phyloP scores from a whole-genome alignment of 2,329 filamentous ascomycete species.

The Calonectria honghensis region DNA sequence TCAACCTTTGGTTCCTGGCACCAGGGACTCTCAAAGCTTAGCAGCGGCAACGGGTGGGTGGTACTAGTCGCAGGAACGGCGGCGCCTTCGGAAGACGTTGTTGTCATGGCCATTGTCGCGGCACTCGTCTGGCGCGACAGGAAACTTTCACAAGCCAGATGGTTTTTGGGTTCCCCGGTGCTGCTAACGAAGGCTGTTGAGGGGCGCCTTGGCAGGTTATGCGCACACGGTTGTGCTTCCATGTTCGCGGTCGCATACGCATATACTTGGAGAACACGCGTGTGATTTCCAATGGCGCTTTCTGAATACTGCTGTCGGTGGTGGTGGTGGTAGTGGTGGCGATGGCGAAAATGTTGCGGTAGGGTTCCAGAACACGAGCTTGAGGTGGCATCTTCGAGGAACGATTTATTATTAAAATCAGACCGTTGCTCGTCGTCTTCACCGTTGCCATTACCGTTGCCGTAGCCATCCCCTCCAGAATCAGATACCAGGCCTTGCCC shows the following conservation, averaged over 20 bases:
- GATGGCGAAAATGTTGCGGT: conserved; percentile 42
- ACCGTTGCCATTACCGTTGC: conserved; percentile 42
- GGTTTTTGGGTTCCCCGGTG: conserved; percentile 37
- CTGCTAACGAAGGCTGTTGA: conserved; percentile 42
- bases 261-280: conserved; percentile 46
- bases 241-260: conserved; percentile 47
- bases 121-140: conserved; percentile 53
- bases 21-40: conserved; percentile 42
- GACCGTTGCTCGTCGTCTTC: conserved; percentile 44
- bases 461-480: conserved; percentile 43
- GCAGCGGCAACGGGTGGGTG: conserved; percentile 32
- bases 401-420: conserved; percentile 52
- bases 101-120: conserved; percentile 48
- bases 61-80: conserved; percentile 37
- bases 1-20: conserved; percentile 47
- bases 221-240: conserved; percentile 44
- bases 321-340: conserved; percentile 35
- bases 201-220: conserved; percentile 44
- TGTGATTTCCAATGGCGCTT: conserved; percentile 38
- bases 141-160: conserved; percentile 50
- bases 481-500: conserved; percentile 42
- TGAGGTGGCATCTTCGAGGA: conserved; percentile 55
- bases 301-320: conserved; percentile 35
- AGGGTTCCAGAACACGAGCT: conserved; percentile 49
- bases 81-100: conserved; percentile 34